Conservation (phyloP, 1,284 basidiomycete species). For the Phellopilus nigrolimitatus region DNA sequence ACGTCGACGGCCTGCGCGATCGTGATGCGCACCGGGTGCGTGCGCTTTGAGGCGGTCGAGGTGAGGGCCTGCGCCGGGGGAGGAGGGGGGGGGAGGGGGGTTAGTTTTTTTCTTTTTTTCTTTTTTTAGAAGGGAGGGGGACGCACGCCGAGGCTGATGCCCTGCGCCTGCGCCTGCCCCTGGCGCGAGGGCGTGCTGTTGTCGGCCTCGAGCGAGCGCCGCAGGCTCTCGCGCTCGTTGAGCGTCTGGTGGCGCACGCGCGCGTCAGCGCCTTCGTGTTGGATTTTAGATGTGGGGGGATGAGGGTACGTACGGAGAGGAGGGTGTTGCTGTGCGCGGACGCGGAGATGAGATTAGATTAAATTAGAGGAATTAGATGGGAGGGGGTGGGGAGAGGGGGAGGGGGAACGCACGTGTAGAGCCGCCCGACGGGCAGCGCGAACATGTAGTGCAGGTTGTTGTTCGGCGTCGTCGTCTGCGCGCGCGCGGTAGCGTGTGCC, state of each 20-base stretch:
- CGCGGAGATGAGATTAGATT: background rate
- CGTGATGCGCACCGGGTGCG: constrained; percentile 9
- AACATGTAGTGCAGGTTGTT: constrained; percentile 18
- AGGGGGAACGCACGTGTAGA: constrained; percentile 6
- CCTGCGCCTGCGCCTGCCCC: too few species aligned
- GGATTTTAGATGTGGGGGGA: background rate
- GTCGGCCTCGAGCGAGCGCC: constrained; percentile 9
- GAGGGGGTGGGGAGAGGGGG: too few species aligned
- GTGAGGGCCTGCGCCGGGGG: constrained; percentile 10
- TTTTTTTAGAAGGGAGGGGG: background rate
- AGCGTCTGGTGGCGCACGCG: constrained; percentile 4
- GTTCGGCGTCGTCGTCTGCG: constrained; percentile 14
- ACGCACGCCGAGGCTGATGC: constrained; percentile 5
- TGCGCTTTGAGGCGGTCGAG: background rate
- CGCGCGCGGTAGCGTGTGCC: too few species aligned
- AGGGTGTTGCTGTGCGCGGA: constrained; percentile 13
- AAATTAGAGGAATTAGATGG: background rate
- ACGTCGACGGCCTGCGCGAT: constrained; percentile 10
- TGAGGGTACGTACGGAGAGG: background rate
- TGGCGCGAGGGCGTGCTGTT: constrained; percentile 1
- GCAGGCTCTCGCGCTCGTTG: constrained; percentile 12
- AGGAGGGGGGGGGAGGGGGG: too few species aligned
- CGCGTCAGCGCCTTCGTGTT: too few species aligned
- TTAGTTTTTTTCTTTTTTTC: too few species aligned
- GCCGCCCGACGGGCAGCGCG: constrained; percentile 14